These are phyloP conservation scores for Fraxinus pennsylvanica DNA, from an alignment of 257 asterid species.

Conservation along the genomic window DNA sequence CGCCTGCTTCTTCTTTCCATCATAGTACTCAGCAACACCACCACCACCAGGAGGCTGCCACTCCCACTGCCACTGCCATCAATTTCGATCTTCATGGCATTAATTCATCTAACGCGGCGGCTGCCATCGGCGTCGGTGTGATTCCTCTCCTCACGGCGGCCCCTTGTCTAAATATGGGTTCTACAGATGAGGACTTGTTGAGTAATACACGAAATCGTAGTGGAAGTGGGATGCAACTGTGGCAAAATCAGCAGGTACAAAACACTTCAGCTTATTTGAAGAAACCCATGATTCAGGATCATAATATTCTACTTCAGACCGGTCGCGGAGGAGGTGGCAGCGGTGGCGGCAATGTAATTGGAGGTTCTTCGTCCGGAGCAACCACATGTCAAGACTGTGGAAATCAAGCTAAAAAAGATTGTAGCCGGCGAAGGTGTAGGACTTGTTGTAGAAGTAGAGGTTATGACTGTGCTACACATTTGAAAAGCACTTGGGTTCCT, in stretches of 20 bases:
- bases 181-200: slow-evolving; percentile 17
- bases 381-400: slow-evolving; percentile 69
- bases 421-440: slow-evolving; percentile 58
- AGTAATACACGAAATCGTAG: background rate
- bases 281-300: slow-evolving; percentile 34
- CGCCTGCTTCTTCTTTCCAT: slow-evolving; percentile 56
- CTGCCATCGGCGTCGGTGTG: slow-evolving; percentile 38
- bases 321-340: slow-evolving; percentile 4
- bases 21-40: slow-evolving; percentile 25
- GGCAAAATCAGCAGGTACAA: background rate
- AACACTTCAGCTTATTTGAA: slow-evolving; percentile 17
- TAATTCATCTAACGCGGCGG: slow-evolving; percentile 22
- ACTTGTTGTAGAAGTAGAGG: slow-evolving; percentile 74
- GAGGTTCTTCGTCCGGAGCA: slow-evolving; percentile 34
- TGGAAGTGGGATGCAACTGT: background rate
- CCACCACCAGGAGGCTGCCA: slow-evolving; percentile 10
- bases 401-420: slow-evolving; percentile 70
- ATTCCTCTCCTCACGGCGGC: slow-evolving; percentile 63
- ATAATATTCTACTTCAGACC: slow-evolving; percentile 11
- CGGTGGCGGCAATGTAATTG: slow-evolving; percentile 13
- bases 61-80: slow-evolving; percentile 30
- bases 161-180: slow-evolving; percentile 35
- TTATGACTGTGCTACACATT: slow-evolving; percentile 56
- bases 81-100: slow-evolving; percentile 54
- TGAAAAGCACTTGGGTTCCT: slow-evolving; percentile 75